Percentiles rank a stretch among this genome's conserved stretches.
These are phyloP conservation scores for Globisporangium recalcitrans DNA, from an alignment of 352 stramenopile genomes.

Conservation along the genomic window DNA sequence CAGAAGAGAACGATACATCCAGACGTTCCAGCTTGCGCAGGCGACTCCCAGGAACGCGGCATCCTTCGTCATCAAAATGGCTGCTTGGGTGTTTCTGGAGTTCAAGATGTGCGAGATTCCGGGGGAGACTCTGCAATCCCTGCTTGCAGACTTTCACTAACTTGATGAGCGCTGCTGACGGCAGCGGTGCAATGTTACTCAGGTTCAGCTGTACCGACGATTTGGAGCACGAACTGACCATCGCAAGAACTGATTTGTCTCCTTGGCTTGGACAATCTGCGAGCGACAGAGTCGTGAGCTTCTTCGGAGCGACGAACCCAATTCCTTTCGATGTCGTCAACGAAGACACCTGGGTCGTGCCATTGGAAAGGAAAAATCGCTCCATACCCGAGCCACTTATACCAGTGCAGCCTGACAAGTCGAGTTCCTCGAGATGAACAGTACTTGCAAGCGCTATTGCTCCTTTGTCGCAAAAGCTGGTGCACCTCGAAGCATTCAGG, in stretches of 20 bases:
- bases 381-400: conserved; percentile 44
- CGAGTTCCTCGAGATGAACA: conserved; percentile 42
- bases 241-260: conserved; percentile 29
- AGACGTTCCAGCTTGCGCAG: conserved; percentile 38
- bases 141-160: conserved; percentile 35
- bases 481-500: conserved; percentile 39
- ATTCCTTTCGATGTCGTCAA: conserved; percentile 1
- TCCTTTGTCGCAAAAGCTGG: conserved; percentile 54
- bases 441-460: conserved; percentile 44
- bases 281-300: conserved; percentile 22
- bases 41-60: conserved; percentile 20
- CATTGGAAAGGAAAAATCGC: conserved; percentile 39
- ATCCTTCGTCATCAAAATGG: conserved; percentile 31
- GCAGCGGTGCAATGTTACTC: conserved; percentile 24
- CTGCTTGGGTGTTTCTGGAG: conserved; percentile 16
- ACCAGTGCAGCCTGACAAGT: conserved; percentile 39
- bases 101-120: conserved; percentile 30
- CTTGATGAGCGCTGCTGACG: conserved; percentile 25
- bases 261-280: conserved; percentile 24
- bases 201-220: conserved; percentile 30
- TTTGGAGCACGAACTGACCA: conserved; percentile 27
- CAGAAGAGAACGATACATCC: conserved; percentile 30
- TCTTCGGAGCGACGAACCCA: conserved; percentile 15
- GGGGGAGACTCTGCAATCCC: conserved; percentile 43
- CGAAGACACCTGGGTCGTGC: conserved; percentile 12